Percentiles rank a stretch among this genome's conserved stretches.
Conservation (phyloP, 176 grass and related monocot species). For the Triticum turgidum region DNA sequence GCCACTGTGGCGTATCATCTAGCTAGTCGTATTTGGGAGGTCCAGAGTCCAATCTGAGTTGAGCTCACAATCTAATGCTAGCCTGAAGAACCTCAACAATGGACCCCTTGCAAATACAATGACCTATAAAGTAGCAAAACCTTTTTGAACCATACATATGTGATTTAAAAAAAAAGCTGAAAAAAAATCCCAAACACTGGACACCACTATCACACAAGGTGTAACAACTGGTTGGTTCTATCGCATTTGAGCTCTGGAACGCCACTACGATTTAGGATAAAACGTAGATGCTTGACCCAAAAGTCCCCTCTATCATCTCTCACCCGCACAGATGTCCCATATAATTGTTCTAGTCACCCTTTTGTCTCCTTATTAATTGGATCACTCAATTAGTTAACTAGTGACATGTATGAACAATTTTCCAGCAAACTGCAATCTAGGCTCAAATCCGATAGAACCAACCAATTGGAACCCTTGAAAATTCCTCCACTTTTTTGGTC, state of each 20-base stretch:
- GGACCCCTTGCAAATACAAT: not conserved
- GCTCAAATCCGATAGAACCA: not conserved
- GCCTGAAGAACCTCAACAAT: not conserved
- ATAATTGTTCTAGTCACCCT: not conserved
- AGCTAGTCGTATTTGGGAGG: not conserved
- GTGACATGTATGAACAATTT: not conserved
- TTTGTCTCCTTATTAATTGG: not conserved
- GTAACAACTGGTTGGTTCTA: slow-evolving; percentile 19
- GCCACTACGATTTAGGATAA: slow-evolving; percentile 1
- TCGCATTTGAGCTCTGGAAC: not conserved
- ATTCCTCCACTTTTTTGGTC: not conserved
- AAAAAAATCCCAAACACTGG: not conserved
- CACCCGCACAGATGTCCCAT: not conserved
- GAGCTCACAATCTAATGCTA: not conserved
- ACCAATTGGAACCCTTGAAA: slow-evolving; percentile 1
- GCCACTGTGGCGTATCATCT: too few relatives aligned
- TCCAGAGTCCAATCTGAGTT: not conserved
- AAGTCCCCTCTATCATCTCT: slow-evolving; percentile 2
- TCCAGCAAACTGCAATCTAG: not conserved
- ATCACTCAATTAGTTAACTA: not conserved
- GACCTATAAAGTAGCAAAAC: not conserved
- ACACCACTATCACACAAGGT: not conserved
- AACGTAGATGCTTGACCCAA: not conserved
- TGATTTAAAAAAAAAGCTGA: not conserved
- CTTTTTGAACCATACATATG: not conserved